phyloP scores from a whole-genome alignment of 148 eudicot species.

The Camellia granthamiana region DNA sequence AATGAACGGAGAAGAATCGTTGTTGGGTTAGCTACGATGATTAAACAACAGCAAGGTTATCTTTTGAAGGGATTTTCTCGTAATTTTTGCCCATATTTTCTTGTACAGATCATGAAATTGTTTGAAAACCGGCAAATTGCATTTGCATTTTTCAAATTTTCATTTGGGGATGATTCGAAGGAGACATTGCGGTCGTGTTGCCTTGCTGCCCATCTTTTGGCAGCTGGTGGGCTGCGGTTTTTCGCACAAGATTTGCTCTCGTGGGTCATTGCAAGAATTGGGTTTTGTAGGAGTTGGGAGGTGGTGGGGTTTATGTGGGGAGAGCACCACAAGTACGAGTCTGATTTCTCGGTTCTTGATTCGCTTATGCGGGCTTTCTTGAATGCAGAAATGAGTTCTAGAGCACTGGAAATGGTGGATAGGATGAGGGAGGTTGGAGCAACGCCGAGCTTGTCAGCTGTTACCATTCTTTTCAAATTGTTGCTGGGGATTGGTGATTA shows the following conservation, averaged over 20 bases:
- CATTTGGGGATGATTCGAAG: slow-evolving; percentile 50
- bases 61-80: slow-evolving; percentile 43
- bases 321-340: slow-evolving; percentile 39
- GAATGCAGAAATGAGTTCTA: slow-evolving; percentile 47
- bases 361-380: slow-evolving; percentile 77
- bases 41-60: slow-evolving; percentile 34
- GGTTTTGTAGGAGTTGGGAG: slow-evolving; percentile 48
- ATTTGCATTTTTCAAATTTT: slow-evolving; percentile 59
- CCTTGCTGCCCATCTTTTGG: slow-evolving; percentile 52
- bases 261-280: slow-evolving; percentile 59
- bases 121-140: slow-evolving; percentile 46
- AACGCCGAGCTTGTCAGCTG: slow-evolving; percentile 53
- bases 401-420: slow-evolving; percentile 52
- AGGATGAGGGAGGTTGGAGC: slow-evolving; percentile 64
- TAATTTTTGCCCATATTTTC: slow-evolving; percentile 57
- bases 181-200: slow-evolving; percentile 45
- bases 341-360: slow-evolving; percentile 73
- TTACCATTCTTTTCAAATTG: slow-evolving; percentile 50
- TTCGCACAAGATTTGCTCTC: slow-evolving; percentile 74
- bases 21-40: slow-evolving; percentile 53
- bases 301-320: slow-evolving; percentile 65
- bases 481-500: slow-evolving; percentile 69
- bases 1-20: slow-evolving; percentile 55
- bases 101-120: slow-evolving; percentile 58
- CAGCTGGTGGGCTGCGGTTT: slow-evolving; percentile 31